A percentile compares a stretch with the other conserved stretches of the same genome.
Conservation (phyloP, 345 rosid genomes). For the Rhizophora apiculata region DNA sequence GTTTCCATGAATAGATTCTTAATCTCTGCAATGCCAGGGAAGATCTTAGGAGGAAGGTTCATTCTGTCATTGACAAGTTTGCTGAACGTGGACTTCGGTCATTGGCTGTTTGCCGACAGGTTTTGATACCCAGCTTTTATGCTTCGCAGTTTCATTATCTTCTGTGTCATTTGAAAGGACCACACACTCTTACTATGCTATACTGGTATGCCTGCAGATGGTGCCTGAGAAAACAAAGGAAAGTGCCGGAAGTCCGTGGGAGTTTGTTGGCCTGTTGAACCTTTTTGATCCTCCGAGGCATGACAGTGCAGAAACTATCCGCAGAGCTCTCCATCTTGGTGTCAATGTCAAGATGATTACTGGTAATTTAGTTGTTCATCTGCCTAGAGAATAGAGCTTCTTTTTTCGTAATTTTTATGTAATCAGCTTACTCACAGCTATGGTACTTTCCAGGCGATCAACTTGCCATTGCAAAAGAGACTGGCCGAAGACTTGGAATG, state of each 20-base stretch:
- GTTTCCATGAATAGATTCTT: conserved; percentile 46
- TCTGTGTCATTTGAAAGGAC: background rate
- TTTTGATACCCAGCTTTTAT: conserved; percentile 13
- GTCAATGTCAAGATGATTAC: conserved; percentile 98
- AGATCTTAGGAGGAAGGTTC: conserved; percentile 57
- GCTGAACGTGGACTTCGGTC: conserved; percentile 89
- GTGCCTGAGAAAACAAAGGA: conserved; percentile 74
- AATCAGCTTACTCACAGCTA: background rate
- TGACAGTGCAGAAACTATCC: conserved; percentile 95
- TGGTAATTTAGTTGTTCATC: conserved; percentile 15
- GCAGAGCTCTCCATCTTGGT: conserved; percentile 82
- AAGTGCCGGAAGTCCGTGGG: conserved; percentile 70
- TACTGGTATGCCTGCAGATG: conserved; percentile 29
- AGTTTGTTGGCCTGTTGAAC: conserved; percentile 71
- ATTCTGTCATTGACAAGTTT: conserved; percentile 55
- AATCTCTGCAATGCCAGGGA: conserved; percentile 51
- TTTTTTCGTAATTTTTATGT: background rate
- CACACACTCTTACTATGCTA: background rate
- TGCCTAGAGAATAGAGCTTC: background rate
- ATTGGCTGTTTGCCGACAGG: conserved; percentile 78
- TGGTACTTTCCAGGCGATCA: conserved; percentile 46
- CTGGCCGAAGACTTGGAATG: conserved; percentile 94
- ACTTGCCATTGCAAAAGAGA: conserved; percentile 89
- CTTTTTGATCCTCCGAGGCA: conserved; percentile 95
- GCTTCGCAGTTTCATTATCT: background rate